Conservation (phyloP, 2,329 filamentous ascomycete genomes). For the Sporothrix sp. region DNA sequence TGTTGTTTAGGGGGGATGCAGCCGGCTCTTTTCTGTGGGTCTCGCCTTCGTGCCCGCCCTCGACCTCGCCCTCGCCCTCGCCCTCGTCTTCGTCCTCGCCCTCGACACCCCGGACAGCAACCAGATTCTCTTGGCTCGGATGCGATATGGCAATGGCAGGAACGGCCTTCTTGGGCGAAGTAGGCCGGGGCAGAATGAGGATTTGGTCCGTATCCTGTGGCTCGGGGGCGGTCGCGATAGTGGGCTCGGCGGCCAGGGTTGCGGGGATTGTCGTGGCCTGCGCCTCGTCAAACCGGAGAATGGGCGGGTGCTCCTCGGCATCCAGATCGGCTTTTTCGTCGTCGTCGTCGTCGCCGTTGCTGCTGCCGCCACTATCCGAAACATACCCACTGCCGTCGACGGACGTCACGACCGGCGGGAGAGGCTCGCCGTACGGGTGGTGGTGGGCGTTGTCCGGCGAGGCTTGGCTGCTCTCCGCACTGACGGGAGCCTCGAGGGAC, state of each 20-base stretch:
- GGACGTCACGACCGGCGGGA: slow-evolving; percentile 61
- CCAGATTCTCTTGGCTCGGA: slow-evolving; percentile 27
- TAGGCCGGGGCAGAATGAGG: not conserved
- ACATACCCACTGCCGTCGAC: slow-evolving; percentile 56
- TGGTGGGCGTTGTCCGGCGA: slow-evolving; percentile 34
- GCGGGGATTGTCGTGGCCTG: slow-evolving; percentile 14
- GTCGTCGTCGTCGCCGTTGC: slow-evolving; percentile 20
- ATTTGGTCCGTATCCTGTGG: not conserved
- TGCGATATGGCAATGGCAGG: slow-evolving; percentile 37
- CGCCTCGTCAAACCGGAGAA: slow-evolving; percentile 18
- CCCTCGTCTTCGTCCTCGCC: not conserved
- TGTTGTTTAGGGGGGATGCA: not conserved
- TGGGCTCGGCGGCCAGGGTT: not conserved
- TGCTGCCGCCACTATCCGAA: slow-evolving; percentile 42
- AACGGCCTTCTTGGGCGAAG: slow-evolving; percentile 19
- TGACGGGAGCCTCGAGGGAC: not conserved
- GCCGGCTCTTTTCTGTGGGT: too few relatives aligned
- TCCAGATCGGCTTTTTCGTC: not conserved
- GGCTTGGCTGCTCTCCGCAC: slow-evolving; percentile 40
- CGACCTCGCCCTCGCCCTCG: too few relatives aligned
- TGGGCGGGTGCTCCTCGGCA: not conserved
- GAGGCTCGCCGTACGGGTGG: slow-evolving; percentile 52
- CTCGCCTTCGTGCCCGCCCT: too few relatives aligned
- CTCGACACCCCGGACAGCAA: not conserved
- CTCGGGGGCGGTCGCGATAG: not conserved